Conservation (phyloP, 2,329 filamentous ascomycete species). For the Claviceps citrina region DNA sequence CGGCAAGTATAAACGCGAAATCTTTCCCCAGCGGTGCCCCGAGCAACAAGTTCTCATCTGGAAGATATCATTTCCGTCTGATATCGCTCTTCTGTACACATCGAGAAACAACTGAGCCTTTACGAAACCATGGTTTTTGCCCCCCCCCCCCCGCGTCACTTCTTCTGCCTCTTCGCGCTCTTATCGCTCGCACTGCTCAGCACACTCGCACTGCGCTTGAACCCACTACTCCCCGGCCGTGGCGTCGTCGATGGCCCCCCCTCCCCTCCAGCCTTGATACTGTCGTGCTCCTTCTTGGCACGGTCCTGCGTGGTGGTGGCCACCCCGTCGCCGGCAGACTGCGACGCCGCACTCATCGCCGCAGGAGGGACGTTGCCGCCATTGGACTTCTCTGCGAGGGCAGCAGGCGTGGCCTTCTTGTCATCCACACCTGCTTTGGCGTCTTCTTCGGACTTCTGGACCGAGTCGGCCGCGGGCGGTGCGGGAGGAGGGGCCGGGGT, state of each 20-base stretch:
- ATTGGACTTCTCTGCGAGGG: constrained; percentile 9
- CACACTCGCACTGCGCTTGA: constrained; percentile 74
- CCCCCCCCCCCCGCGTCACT: constrained; percentile 13
- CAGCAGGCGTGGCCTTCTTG: not conserved
- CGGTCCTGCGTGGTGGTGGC: too few species aligned
- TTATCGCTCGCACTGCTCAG: constrained; percentile 55
- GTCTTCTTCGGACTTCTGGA: not conserved
- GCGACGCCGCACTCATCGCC: too few species aligned
- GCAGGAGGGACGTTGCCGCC: constrained; percentile 9
- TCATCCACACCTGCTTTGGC: constrained; percentile 7
- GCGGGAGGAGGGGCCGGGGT: not conserved
- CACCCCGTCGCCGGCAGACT: too few species aligned
- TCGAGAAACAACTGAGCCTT: too few species aligned
- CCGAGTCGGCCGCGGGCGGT: not conserved
- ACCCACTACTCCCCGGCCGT: constrained; percentile 27
- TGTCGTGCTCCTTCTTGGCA: not conserved
- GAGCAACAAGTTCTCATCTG: too few species aligned
- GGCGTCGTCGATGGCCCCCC: constrained; percentile 12
- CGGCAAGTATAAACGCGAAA: too few species aligned
- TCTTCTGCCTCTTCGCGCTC: constrained; percentile 42
- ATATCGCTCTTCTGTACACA: too few species aligned
- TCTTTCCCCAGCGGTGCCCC: too few species aligned
- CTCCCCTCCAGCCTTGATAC: constrained; percentile 7
- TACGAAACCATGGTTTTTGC: too few species aligned
- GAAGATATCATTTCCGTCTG: too few species aligned